phyloP scores from a whole-genome alignment of 2,329 filamentous ascomycete genomes.

The Cordyceps fumosorosea region DNA sequence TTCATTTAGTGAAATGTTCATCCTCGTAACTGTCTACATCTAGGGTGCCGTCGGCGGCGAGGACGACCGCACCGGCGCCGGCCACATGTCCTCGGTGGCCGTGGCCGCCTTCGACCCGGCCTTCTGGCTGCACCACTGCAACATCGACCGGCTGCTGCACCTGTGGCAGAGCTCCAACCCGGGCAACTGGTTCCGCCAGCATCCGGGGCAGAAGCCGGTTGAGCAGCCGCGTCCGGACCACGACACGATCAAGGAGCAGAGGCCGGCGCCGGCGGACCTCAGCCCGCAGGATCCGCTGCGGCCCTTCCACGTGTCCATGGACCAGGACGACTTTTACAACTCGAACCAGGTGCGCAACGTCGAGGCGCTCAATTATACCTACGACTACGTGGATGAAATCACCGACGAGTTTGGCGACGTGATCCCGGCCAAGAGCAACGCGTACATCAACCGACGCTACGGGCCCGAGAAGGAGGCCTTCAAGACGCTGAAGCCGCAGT shows the following conservation, averaged over 20 bases:
- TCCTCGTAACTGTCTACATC: neutral
- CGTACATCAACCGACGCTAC: neutral
- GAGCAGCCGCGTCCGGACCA: too few species aligned
- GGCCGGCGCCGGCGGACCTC: neutral
- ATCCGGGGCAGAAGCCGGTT: neutral
- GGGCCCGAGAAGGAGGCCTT: neutral
- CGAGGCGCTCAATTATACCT: neutral
- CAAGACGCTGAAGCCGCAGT: neutral
- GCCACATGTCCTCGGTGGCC: conserved; percentile 48
- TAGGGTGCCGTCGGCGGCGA: neutral
- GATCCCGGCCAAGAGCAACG: neutral
- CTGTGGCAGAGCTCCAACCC: neutral
- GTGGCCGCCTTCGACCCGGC: conserved; percentile 58
- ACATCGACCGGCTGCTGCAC: neutral
- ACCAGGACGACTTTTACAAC: neutral
- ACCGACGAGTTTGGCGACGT: neutral
- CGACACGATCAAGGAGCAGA: too few species aligned
- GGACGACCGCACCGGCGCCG: conserved; percentile 21
- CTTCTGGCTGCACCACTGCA: conserved; percentile 56
- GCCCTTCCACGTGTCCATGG: neutral
- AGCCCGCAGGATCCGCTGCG: neutral
- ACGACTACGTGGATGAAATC: neutral
- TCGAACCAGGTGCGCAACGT: neutral
- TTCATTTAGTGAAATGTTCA: neutral
- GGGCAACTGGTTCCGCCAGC: neutral